phyloP scores from a whole-genome alignment of 805 yeast species.

The Teunomyces atbi region DNA sequence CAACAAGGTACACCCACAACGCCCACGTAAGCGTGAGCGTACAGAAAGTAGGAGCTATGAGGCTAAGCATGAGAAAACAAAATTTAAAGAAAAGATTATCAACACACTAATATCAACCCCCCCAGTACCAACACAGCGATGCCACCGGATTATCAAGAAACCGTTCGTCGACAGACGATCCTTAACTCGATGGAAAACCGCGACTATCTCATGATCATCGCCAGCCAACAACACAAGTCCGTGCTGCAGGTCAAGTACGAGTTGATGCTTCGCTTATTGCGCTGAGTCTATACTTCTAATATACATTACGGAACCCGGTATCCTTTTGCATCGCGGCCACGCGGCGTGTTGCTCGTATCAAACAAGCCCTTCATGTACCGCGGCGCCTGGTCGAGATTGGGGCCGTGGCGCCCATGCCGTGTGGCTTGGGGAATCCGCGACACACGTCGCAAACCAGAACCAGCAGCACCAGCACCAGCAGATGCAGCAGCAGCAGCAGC shows the following conservation, averaged over 20 bases:
- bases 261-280: slow-evolving; percentile 26
- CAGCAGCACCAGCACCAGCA: background rate
- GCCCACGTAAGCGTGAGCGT: slow-evolving; percentile 48
- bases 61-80: background rate
- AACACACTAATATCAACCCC: too few relatives aligned
- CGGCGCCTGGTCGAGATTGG: slow-evolving; percentile 45
- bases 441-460: background rate
- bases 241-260: slow-evolving; percentile 44
- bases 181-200: slow-evolving; percentile 39
- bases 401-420: slow-evolving; percentile 17
- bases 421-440: slow-evolving; percentile 22
- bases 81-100: background rate
- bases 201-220: slow-evolving; percentile 37
- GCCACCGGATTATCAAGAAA: background rate
- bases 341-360: slow-evolving; percentile 16
- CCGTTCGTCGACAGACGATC: slow-evolving; percentile 28
- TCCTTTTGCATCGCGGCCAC: slow-evolving; percentile 3
- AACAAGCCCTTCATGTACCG: slow-evolving; percentile 41
- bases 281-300: slow-evolving; percentile 9
- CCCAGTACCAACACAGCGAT: background rate
- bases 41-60: slow-evolving; percentile 28
- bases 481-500: too few relatives aligned
- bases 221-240: slow-evolving; percentile 41
- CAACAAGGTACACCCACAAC: slow-evolving; percentile 34
- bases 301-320: slow-evolving; percentile 4